phyloP scores from a whole-genome alignment of 345 rosid species.

The Luvunga scandens region DNA sequence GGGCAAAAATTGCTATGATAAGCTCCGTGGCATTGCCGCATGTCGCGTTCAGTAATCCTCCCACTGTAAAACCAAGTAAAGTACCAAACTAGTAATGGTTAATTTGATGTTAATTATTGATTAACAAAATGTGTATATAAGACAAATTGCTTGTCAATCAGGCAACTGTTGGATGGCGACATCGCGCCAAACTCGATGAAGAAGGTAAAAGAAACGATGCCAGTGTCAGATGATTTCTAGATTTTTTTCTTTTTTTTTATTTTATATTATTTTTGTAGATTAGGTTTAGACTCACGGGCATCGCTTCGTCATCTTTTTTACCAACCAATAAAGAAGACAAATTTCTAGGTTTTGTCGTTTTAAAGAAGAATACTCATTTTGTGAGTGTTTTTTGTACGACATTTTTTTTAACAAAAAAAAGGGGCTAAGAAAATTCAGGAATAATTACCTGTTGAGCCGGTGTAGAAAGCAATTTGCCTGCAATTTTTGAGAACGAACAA shows the following conservation, averaged over 20 bases:
- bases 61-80: slow-evolving; percentile 44
- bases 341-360: not conserved
- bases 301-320: not conserved
- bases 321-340: too few species aligned
- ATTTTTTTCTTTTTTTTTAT: not conserved
- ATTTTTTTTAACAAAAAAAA: not conserved
- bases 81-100: too few species aligned
- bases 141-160: not conserved
- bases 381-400: too few species aligned
- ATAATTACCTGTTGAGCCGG: slow-evolving; percentile 81
- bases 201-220: not conserved
- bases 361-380: too few species aligned
- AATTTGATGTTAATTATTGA: too few species aligned
- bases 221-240: not conserved
- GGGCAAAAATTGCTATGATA: slow-evolving; percentile 80
- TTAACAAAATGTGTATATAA: too few species aligned
- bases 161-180: not conserved
- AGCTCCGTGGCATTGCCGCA: slow-evolving; percentile 96
- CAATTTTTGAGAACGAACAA: not conserved
- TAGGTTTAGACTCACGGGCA: not conserved
- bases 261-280: too few species aligned
- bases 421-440: not conserved
- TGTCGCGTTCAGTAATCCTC: slow-evolving; percentile 89
- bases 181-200: not conserved
- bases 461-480: slow-evolving; percentile 86